Evolutionary conservation across 331 rosid species (phyloP).

Genomic region (Pyracantha coccinea): DNA sequence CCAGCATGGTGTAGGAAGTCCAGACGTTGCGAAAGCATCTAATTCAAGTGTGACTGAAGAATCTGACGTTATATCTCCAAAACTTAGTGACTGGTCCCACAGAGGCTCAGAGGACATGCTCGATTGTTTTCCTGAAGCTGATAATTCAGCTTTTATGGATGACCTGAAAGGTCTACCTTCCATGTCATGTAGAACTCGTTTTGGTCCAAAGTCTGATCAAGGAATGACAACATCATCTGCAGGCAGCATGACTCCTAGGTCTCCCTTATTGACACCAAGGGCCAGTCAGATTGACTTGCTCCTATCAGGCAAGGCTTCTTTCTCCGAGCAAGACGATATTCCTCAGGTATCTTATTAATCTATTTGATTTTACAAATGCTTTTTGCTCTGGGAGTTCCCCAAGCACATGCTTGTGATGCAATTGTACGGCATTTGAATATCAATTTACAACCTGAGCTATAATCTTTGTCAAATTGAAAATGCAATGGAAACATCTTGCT

Average conservation of each 20-base stretch:
- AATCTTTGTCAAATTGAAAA: neutral
- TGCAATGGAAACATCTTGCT: neutral
- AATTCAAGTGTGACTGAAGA: slow-evolving; percentile 94
- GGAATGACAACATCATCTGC: slow-evolving; percentile 99
- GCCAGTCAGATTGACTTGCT: slow-evolving; percentile 89
- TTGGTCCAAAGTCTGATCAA: slow-evolving; percentile 99
- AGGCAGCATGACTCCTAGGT: slow-evolving; percentile 99
- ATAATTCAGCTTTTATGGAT: slow-evolving; percentile 73
- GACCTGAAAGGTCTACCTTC: slow-evolving; percentile 88
- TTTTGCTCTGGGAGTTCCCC: neutral
- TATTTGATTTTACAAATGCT: neutral
- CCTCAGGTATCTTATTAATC: slow-evolving; percentile 58
- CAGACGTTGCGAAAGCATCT: slow-evolving; percentile 92
- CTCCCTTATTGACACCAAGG: slow-evolving; percentile 94
- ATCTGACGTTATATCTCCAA: slow-evolving; percentile 83
- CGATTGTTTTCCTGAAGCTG: slow-evolving; percentile 90
- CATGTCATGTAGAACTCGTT: slow-evolving; percentile 92
- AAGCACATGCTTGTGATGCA: neutral
- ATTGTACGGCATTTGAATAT: neutral
- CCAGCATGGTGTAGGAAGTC: slow-evolving; percentile 77
- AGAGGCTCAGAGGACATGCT: slow-evolving; percentile 99
- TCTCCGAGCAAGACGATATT: slow-evolving; percentile 84
- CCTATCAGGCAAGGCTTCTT: slow-evolving; percentile 90
- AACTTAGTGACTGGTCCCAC: slow-evolving; percentile 92
- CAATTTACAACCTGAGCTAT: neutral